Percentiles rank a stretch among this genome's conserved stretches.
These are phyloP conservation scores for Cryptococcus hybrid DNA, from an alignment of 1,284 basidiomycete genomes.

Conservation along the genomic window DNA sequence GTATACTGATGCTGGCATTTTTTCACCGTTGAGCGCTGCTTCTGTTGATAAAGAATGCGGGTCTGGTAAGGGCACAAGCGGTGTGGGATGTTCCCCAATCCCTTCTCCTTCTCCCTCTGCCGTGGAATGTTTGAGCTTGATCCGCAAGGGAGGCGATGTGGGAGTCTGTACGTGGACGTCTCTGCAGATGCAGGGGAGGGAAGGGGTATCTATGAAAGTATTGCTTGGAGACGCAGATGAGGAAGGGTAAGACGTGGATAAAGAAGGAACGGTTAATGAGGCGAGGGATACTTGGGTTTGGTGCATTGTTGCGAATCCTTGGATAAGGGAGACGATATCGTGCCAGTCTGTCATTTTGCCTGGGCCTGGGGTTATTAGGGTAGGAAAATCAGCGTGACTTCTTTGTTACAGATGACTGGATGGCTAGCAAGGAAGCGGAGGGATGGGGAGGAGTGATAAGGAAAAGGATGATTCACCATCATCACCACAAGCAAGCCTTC, in stretches of 20 bases:
- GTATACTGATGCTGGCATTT: too few species aligned
- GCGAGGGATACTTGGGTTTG: neutral
- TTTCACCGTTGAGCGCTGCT: too few species aligned
- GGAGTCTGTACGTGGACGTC: too few species aligned
- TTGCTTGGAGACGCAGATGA: neutral
- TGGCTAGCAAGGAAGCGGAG: constrained; percentile 22
- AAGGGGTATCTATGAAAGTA: neutral
- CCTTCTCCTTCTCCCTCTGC: too few species aligned
- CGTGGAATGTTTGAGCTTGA: too few species aligned
- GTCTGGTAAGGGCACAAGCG: too few species aligned
- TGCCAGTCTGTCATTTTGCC: constrained; percentile 94
- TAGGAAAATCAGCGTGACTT: neutral
- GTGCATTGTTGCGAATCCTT: neutral
- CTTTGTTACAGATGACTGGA: neutral
- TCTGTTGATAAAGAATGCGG: too few species aligned
- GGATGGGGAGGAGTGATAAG: constrained; percentile 52
- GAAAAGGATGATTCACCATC: constrained; percentile 58
- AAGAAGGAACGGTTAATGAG: neutral
- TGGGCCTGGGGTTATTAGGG: constrained; percentile 56
- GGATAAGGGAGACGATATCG: neutral
- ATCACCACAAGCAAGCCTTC: constrained; percentile 83
- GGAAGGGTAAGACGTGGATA: too few species aligned
- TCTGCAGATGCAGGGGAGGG: constrained; percentile 22
- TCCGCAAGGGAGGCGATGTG: too few species aligned
- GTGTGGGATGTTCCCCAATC: too few species aligned